A percentile compares a stretch with the other conserved stretches of the same genome.
Evolutionary conservation across 2,329 filamentous ascomycete species (phyloP).

Genomic region (Metarhizium brunneum): DNA sequence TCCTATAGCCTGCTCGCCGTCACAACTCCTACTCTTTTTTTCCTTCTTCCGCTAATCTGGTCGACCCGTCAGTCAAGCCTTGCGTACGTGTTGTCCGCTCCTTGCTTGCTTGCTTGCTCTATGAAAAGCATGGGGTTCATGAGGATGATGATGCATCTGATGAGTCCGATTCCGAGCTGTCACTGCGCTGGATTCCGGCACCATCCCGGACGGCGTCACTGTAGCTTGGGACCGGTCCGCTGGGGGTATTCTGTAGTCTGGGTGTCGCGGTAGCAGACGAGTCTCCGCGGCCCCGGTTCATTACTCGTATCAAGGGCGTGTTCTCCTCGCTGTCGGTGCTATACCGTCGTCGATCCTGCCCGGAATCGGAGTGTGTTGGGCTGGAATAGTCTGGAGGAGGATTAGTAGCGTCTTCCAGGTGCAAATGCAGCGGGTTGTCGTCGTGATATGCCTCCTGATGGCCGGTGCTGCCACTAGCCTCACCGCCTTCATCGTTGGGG

Average conservation of each 20-base stretch:
- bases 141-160: neutral
- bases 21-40: neutral
- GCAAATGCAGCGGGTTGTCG: constrained; percentile 28
- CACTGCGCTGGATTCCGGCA: constrained; percentile 17
- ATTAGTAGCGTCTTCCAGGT: constrained; percentile 46
- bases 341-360: constrained; percentile 39
- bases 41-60: neutral
- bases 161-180: constrained; percentile 13
- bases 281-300: constrained; percentile 40
- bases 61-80: neutral
- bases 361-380: constrained; percentile 50
- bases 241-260: constrained; percentile 20
- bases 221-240: constrained; percentile 69
- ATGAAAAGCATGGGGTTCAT: neutral
- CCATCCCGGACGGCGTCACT: constrained; percentile 60
- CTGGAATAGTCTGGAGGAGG: constrained; percentile 66
- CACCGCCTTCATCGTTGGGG: constrained; percentile 61
- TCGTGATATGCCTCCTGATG: constrained; percentile 19
- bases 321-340: constrained; percentile 51
- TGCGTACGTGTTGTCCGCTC: too few relatives aligned
- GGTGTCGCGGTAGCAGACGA: constrained; percentile 33
- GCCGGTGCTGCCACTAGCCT: constrained; percentile 28
- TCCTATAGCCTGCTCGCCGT: neutral
- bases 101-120: neutral
- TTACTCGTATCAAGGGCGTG: constrained; percentile 40